Percentiles rank a stretch among this genome's conserved stretches.
Evolutionary conservation across 352 stramenopile genomes (phyloP).

Genomic region (Globisporangium perplexum): DNA sequence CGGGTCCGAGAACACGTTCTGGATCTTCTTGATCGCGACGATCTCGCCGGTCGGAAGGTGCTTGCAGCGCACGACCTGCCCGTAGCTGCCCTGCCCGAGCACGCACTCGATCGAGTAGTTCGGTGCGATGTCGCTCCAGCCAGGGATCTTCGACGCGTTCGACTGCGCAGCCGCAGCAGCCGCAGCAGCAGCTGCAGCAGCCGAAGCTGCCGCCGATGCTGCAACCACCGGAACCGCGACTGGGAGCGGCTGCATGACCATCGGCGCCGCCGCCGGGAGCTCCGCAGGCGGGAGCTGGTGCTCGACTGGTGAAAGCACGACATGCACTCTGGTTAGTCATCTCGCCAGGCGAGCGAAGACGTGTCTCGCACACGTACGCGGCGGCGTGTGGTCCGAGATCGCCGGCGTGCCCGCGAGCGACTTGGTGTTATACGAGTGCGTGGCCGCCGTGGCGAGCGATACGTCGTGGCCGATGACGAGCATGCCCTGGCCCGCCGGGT

Average conservation of each 20-base stretch:
- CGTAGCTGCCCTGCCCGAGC: constrained; percentile 80
- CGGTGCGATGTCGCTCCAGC: constrained; percentile 76
- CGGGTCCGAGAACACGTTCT: constrained; percentile 85
- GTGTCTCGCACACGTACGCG: constrained; percentile 28
- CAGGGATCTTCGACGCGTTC: constrained; percentile 70
- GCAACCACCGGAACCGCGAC: not conserved
- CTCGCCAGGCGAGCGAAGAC: not conserved
- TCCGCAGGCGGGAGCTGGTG: constrained; percentile 10
- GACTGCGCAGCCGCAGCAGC: constrained; percentile 23
- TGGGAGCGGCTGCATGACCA: not conserved
- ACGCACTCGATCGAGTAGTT: constrained; percentile 86
- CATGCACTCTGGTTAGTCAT: not conserved
- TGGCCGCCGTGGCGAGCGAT: constrained; percentile 26
- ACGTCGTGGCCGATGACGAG: constrained; percentile 76
- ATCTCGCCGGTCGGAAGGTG: constrained; percentile 84
- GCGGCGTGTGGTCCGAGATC: constrained; percentile 37
- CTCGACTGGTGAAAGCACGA: constrained; percentile 1
- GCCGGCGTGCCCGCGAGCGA: constrained; percentile 47
- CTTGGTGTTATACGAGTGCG: constrained; percentile 38
- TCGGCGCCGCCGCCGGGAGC: not conserved
- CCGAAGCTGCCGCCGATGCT: constrained; percentile 5
- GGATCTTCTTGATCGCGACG: constrained; percentile 87
- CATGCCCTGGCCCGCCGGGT: constrained; percentile 73
- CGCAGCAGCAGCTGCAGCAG: constrained; percentile 6
- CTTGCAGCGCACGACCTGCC: constrained; percentile 84